A percentile compares a stretch with the other conserved stretches of the same genome.
Conservation (phyloP, 2,329 filamentous ascomycete genomes). For the Colletotrichum phormii region DNA sequence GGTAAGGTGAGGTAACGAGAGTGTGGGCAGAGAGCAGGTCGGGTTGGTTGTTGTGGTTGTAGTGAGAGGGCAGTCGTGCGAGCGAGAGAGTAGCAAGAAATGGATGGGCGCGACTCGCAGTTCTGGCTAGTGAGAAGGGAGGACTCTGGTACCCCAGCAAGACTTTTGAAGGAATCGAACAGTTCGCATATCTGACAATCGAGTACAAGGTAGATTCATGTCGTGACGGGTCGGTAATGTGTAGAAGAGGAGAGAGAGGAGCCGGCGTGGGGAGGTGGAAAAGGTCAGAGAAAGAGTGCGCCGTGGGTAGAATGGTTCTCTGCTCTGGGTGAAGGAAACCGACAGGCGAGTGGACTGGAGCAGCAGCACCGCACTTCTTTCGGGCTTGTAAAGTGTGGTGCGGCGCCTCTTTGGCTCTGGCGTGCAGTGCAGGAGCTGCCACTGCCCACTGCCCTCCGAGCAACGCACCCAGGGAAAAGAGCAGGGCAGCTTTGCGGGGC, state of each 20-base stretch:
- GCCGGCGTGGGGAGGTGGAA: constrained; percentile 32
- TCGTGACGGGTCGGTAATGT: constrained; percentile 31
- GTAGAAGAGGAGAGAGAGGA: constrained; percentile 9
- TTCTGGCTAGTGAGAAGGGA: constrained; percentile 34
- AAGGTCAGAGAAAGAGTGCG: constrained; percentile 34
- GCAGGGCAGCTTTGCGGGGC: constrained; percentile 27
- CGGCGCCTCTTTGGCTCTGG: constrained; percentile 31
- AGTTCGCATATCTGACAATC: constrained; percentile 38
- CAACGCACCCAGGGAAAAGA: constrained; percentile 9
- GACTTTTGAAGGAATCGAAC: constrained; percentile 30
- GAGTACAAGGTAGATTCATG: constrained; percentile 33
- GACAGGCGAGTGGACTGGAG: constrained; percentile 18
- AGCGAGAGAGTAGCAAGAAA: constrained; percentile 33
- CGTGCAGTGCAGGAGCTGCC: constrained; percentile 31
- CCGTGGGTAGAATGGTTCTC: constrained; percentile 28
- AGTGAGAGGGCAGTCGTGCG: constrained; percentile 29
- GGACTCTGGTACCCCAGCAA: constrained; percentile 36
- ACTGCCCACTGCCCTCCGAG: constrained; percentile 12
- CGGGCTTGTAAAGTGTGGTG: constrained; percentile 34
- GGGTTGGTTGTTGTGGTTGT: constrained; percentile 37
- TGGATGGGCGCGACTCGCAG: constrained; percentile 36
- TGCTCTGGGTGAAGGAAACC: constrained; percentile 32
- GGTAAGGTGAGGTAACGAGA: constrained; percentile 37
- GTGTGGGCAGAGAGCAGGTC: constrained; percentile 25
- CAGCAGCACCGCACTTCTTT: constrained; percentile 25